These are phyloP conservation scores for Smallanthus sonchifolius DNA, from an alignment of 129 eudicot genomes.

Conservation along the genomic window DNA sequence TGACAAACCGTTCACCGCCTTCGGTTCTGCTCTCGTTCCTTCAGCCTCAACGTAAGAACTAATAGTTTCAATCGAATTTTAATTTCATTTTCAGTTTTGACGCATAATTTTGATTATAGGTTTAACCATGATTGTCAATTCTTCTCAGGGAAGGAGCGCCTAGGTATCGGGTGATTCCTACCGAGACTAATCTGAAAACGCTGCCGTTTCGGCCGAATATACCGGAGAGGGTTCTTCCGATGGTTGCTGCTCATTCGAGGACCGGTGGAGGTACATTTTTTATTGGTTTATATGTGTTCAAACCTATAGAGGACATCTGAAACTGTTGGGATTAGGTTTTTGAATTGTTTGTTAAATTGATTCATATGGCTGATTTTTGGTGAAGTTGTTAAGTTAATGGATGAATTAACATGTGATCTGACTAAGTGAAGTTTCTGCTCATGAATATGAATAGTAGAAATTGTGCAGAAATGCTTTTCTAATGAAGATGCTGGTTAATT, in stretches of 20 bases:
- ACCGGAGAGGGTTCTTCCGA: conserved; percentile 53
- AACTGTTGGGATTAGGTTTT: not conserved
- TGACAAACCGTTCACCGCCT: conserved; percentile 55
- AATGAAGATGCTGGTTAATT: not conserved
- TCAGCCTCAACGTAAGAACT: conserved; percentile 51
- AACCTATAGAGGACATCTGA: not conserved
- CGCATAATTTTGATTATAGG: not conserved
- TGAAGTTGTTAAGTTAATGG: not conserved
- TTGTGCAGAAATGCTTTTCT: not conserved
- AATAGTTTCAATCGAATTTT: not conserved
- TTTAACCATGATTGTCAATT: not conserved
- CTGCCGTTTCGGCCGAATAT: conserved; percentile 58
- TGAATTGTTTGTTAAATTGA: not conserved
- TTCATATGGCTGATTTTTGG: not conserved
- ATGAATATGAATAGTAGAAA: not conserved
- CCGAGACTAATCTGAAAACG: conserved; percentile 80
- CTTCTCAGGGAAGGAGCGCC: conserved; percentile 65
- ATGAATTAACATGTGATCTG: not conserved
- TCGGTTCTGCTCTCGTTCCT: conserved; percentile 67
- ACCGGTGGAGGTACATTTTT: conserved; percentile 44
- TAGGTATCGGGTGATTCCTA: conserved; percentile 77
- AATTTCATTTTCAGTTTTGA: not conserved
- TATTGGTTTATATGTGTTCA: not conserved
- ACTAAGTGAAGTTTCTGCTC: not conserved
- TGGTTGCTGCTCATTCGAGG: conserved; percentile 45